Base-by-base conservation (phyloP, 2,329 filamentous ascomycete genomes). In the Neofusicoccum laricinum region DNA sequence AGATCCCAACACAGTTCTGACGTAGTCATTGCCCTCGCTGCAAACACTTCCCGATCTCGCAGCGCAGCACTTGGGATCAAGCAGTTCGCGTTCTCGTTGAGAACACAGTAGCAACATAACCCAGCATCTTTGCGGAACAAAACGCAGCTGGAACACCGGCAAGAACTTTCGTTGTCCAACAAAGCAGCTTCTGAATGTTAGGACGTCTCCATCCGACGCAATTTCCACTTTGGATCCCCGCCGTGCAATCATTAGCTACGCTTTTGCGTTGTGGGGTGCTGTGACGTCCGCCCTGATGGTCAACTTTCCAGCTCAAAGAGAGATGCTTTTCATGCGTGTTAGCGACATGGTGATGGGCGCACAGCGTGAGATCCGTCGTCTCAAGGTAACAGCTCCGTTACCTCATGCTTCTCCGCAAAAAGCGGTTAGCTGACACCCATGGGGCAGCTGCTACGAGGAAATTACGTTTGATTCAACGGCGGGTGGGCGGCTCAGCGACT, bases 391-490 rank as follows among this genome's bases (percentile, higher is more conserved):
- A 30, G 40, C 25, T 46, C 30, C 55, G 41, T 46, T 30, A 43
- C 38, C 30, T 43, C 36, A 30, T 43, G 25, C 41, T 21, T 46
- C 55, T 46, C 55, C 55, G 55, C 41, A 59, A 36, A 30, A 59
- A 34, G 6, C 41, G 55, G 55, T 46, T 10, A 11, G 25, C 25
- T 36, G 21, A 46, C 40, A 59, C 55, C 25, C 53, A 58, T 58
- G 38, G 25, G 38, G 53, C 53, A 58, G 53, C 53, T 36, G n/a
- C 53, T 58, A 19, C 53, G 53, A 58, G 15, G 30, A 58, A 36
- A 58, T 45, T 58, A 58, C 53, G 40, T 58, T 19, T 21, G 8
- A 43, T 8, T 4, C 40, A 43, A 43, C 40, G n/a, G 40, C n/a
- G 40, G 10, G 41, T 30, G 11, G n/a, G 40, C n/a, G 40, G 10